These are phyloP conservation scores for Candida ipomoeae DNA, from an alignment of 805 yeast species.

Conservation along the genomic window DNA sequence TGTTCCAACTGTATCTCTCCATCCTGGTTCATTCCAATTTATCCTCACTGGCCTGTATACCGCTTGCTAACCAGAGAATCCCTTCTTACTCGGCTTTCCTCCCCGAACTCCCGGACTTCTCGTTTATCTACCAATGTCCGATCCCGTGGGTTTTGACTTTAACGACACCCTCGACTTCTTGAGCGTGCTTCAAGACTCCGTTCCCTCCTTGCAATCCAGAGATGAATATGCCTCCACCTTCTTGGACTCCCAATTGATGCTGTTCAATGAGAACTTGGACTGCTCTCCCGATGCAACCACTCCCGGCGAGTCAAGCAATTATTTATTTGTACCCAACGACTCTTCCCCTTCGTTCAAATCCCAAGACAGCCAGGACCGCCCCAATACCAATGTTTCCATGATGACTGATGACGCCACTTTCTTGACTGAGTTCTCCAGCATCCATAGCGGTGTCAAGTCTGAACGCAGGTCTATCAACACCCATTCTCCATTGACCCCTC, in stretches of 20 bases:
- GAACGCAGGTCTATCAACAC: background rate
- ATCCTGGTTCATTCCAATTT: background rate
- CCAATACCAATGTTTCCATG: background rate
- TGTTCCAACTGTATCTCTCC: background rate
- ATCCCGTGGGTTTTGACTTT: constrained; percentile 2
- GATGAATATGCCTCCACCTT: background rate
- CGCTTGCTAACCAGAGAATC: too few species aligned
- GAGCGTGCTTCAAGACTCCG: constrained; percentile 2
- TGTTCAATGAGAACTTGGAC: background rate
- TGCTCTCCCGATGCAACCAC: background rate
- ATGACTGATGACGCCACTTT: constrained; percentile 4
- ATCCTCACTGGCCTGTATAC: too few species aligned
- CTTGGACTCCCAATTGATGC: constrained; percentile 1
- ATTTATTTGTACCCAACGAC: background rate
- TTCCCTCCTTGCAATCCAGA: background rate
- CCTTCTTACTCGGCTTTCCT: background rate
- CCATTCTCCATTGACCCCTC: constrained; percentile 3
- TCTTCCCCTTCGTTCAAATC: background rate
- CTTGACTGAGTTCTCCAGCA: constrained; percentile 3
- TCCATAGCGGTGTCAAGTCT: background rate
- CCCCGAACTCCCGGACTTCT: background rate
- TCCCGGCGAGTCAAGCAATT: background rate
- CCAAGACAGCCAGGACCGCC: background rate
- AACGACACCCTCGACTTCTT: constrained; percentile 3
- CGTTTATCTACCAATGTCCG: background rate